Base-by-base conservation (phyloP, 2,329 filamentous ascomycete genomes). In the Corynespora cassiicola region DNA sequence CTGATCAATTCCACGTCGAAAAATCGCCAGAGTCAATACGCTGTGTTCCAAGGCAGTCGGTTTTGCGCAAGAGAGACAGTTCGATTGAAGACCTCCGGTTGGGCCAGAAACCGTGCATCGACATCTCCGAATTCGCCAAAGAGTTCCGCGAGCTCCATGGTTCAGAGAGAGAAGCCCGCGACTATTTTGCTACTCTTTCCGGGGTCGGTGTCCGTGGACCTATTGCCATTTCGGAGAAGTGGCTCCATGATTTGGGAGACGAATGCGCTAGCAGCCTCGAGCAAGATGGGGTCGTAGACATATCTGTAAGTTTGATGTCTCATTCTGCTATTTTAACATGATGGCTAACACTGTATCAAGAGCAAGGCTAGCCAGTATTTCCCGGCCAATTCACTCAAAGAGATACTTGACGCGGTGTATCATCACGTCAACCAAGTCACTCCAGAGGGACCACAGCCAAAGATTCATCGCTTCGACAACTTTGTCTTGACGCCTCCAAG, bases 181-280 rank as follows among this genome's bases (percentile, higher is more conserved):
- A 40, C 9, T 31, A 50, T 18, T 22, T 65, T 7, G 31, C 26
- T 6, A 23, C 30, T 6, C 21, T 45, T 3, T 15, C 45, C 12
- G 51, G 33, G 10, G 33, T 60, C 11, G 33, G 45, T 6, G 7
- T 57, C 7, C 28, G 50, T 11, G 45, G 39, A 9, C n/a, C 31
- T 6, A 56, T 48, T 35, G 61, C 56, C 5, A 41, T 66, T 1
- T 66, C 63, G 7, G 36, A 50, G 10, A 28, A 30, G 6, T 63
- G 59, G 56, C 31, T 59, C 12, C 39, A 47, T 3, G 41, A 44
- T 0, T 22, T 55, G 19, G 44, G 39, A 9, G 36, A 50, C 25
- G 43, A 54, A 5, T 52, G 44, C 30, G 7, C 48, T 9, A 29
- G 31, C 4, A 40, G 34, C 6, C 31, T 66, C 12, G 39, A 44